Evolutionary conservation across 192 early-diverging fungal species (phyloP), one percentile per base, ranked within the genome.

Genomic region (Podila minutissima): DNA sequence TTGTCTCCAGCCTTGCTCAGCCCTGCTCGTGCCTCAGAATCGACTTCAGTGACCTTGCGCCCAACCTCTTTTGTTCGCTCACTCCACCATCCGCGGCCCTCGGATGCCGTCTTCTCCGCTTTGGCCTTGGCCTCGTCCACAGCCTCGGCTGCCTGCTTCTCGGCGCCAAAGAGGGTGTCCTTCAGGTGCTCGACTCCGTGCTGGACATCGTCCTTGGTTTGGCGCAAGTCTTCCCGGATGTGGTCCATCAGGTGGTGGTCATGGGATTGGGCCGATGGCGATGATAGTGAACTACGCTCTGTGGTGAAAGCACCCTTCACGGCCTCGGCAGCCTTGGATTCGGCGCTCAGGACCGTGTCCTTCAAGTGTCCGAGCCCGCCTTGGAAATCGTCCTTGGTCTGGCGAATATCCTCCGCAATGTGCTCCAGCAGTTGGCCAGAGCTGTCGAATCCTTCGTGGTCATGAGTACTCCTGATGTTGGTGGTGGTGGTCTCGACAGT

Each of bases 1-100:
- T 59, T 67, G 50, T 81, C 77, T 15, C 58, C 66, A 28, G 66
- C 66, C 62, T 81, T 81, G 71, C 61, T 69, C 46, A 73, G 28
- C 8, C 77, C 71, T 6, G 53, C 13, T 1, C 57, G n/a, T 15
- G 69, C 15, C 8, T 73, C 77, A 2, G 51, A 50, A 7, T 66
- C 70, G 15, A 69, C 5, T 1, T 50, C 31, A 31, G 33, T 19
- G 38, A 61, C 0, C 55, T 67, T 81, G 9, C 66, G 60, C 26
- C 69, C 71, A 6, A 41, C 55, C 1, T 59, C 59, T 8, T 64
- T 64, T 28, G 67, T 60, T 2, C 61, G 37, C 0, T 22, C 12
- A 13, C 41, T 66, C 74, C 74, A 76, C 74, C 74, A 76, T 15
- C 57, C 58, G 19, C 66, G 48, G 29, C 66, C 26, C 11, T 75